Evolutionary conservation across 108 stramenopile genomes (phyloP).

Genomic region (Pseudonitzschia multistriata): DNA sequence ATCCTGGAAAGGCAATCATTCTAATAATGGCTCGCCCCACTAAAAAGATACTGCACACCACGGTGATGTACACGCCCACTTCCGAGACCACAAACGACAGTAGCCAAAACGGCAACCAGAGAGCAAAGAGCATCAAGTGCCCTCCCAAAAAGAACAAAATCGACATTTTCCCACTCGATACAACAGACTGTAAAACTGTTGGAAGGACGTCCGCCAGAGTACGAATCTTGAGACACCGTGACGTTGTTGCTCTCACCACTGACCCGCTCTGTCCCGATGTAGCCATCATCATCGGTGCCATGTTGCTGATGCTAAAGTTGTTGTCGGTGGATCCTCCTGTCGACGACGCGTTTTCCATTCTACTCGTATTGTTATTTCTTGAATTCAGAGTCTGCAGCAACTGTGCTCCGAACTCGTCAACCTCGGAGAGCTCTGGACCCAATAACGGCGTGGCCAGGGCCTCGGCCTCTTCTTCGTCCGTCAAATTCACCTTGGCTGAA

Average conservation of each 20-base stretch:
- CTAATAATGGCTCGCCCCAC: slow-evolving; percentile 66
- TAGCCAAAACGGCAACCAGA: slow-evolving; percentile 61
- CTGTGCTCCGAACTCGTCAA: slow-evolving; percentile 14
- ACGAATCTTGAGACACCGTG: slow-evolving; percentile 15
- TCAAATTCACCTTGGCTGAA: slow-evolving; percentile 16
- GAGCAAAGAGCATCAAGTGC: slow-evolving; percentile 31
- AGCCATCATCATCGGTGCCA: neutral
- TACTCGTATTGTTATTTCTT: neutral
- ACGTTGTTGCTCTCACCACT: neutral
- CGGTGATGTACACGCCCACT: slow-evolving; percentile 52
- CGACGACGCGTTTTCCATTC: slow-evolving; percentile 2
- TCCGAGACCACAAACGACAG: slow-evolving; percentile 64
- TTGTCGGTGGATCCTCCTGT: neutral
- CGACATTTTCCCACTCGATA: slow-evolving; percentile 51
- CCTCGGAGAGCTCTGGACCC: slow-evolving; percentile 3
- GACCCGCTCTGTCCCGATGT: neutral
- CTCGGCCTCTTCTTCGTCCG: slow-evolving; percentile 17
- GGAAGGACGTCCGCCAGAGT: slow-evolving; percentile 53
- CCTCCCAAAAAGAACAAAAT: slow-evolving; percentile 27
- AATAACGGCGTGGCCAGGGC: slow-evolving; percentile 14
- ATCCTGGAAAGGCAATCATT: slow-evolving; percentile 83
- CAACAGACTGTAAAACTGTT: slow-evolving; percentile 21
- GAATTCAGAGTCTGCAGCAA: neutral
- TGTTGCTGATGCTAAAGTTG: slow-evolving; percentile 8
- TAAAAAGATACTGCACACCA: slow-evolving; percentile 30